phyloP scores from a whole-genome alignment of 1,284 basidiomycete species.

The Ceratobasidium papillatum region DNA sequence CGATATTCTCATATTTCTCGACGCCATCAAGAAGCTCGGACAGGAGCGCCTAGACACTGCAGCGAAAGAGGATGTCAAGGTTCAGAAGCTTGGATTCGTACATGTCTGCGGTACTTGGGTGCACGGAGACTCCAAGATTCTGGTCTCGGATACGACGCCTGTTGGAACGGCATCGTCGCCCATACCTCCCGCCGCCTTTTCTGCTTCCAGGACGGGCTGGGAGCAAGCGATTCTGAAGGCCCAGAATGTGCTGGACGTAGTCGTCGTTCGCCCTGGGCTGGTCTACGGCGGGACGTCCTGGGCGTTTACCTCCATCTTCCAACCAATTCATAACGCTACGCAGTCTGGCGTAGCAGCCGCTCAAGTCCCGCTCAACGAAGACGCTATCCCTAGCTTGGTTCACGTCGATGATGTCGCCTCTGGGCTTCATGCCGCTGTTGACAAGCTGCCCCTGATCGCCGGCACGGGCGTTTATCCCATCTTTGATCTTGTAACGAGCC shows the following conservation, averaged over 20 bases:
- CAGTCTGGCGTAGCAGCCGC: not conserved
- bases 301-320: not conserved
- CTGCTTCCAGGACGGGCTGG: not conserved
- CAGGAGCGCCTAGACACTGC: conserved; percentile 3
- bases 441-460: conserved; percentile 10
- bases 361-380: not conserved
- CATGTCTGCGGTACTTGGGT: conserved; percentile 15
- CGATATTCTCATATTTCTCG: not conserved
- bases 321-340: not conserved
- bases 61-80: not conserved
- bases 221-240: conserved; percentile 4
- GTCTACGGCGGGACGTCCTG: conserved; percentile 5
- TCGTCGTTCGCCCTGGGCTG: conserved; percentile 12
- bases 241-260: conserved; percentile 11
- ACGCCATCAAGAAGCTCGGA: conserved; percentile 12
- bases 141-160: not conserved
- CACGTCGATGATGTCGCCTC: conserved; percentile 22
- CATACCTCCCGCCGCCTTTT: not conserved
- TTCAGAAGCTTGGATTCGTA: conserved; percentile 16
- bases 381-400: not conserved
- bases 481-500: conserved; percentile 2
- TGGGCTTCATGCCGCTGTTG: conserved; percentile 1
- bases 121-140: not conserved
- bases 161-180: not conserved
- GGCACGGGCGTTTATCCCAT: conserved; percentile 8